Conservation (phyloP, 441 rosid species). For the Bocquillonia castaneifolia region DNA sequence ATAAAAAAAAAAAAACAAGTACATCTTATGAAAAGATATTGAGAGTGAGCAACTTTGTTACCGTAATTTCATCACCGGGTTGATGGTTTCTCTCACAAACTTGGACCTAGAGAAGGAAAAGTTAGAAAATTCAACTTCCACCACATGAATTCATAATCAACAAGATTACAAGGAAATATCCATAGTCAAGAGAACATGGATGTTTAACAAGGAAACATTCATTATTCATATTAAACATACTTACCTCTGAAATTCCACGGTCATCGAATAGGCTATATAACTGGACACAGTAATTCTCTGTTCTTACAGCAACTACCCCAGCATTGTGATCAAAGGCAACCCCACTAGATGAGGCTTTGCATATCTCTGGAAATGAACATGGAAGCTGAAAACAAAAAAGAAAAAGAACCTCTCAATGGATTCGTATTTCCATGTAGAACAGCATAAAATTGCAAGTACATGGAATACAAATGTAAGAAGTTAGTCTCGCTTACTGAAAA, state of each 20-base stretch:
- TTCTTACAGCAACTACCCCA: conserved; percentile 73
- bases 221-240: neutral
- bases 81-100: conserved; percentile 97
- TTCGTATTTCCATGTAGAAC: neutral
- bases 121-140: conserved; percentile 26
- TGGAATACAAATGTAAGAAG: neutral
- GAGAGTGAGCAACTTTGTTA: conserved; percentile 27
- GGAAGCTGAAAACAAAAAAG: conserved; percentile 62
- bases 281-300: conserved; percentile 79
- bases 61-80: conserved; percentile 86
- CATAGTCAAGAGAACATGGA: neutral
- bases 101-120: conserved; percentile 54
- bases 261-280: conserved; percentile 81
- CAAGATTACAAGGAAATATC: neutral
- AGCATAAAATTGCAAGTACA: neutral
- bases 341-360: conserved; percentile 41
- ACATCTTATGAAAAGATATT: conserved; percentile 12
- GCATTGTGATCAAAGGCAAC: conserved; percentile 63
- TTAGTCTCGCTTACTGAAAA: neutral
- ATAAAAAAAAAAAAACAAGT: neutral
- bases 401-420: conserved; percentile 16
- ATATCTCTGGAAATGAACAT: conserved; percentile 52
- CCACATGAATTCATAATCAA: neutral
- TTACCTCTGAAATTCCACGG: conserved; percentile 79
- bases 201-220: no score